phyloP scores from a whole-genome alignment of 305 asterid species.

The Plantago coronopus region DNA sequence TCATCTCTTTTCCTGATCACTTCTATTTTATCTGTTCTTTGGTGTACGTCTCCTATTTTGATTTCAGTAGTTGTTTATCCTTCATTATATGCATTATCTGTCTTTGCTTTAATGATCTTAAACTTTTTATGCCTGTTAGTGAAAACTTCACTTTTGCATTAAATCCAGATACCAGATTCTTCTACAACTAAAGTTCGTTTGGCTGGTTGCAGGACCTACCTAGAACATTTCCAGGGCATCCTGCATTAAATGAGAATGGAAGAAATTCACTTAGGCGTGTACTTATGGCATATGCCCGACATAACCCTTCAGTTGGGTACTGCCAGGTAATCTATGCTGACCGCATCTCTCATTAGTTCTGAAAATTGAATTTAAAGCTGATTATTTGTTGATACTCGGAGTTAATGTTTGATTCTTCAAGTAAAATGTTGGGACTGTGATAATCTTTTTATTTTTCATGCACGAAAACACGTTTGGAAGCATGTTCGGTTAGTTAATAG shows the following conservation, averaged over 20 bases:
- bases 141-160: constrained; percentile 18
- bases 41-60: no score
- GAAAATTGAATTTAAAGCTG: no score
- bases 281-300: constrained; percentile 85
- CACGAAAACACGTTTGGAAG: no score
- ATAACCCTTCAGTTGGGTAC: constrained; percentile 94
- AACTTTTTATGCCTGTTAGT: constrained; percentile 3
- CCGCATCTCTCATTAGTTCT: constrained; percentile 1
- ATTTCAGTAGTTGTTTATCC: constrained; percentile 9
- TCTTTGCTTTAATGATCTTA: constrained; percentile 13
- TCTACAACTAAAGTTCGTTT: constrained; percentile 28
- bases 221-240: constrained; percentile 97
- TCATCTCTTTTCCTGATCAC: no score
- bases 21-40: no score
- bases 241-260: constrained; percentile 87
- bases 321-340: constrained; percentile 65
- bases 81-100: constrained; percentile 5
- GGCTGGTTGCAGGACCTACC: constrained; percentile 69
- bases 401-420: no score
- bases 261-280: constrained; percentile 83
- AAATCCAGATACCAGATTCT: constrained; percentile 13
- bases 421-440: no score
- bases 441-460: no score
- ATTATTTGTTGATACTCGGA: no score
- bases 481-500: no score